These are phyloP conservation scores for Sarocladiaceae sp. DNA, from an alignment of 2,329 filamentous ascomycete genomes.

Conservation along the genomic window DNA sequence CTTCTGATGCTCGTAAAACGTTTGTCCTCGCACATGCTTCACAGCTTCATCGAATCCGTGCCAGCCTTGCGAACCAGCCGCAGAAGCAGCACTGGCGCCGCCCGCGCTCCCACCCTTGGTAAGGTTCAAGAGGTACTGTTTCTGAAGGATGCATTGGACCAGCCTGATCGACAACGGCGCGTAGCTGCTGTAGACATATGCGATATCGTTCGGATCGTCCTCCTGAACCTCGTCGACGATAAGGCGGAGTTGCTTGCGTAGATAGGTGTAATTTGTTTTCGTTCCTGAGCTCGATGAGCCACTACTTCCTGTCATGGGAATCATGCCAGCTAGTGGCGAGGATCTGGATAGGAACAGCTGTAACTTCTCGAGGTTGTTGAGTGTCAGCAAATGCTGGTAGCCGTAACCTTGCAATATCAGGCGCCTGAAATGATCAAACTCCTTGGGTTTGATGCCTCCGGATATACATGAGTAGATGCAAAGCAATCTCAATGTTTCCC, in stretches of 20 bases:
- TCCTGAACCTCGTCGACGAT: conserved; percentile 98
- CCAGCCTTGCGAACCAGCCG: conserved; percentile 74
- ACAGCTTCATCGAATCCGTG: conserved; percentile 89
- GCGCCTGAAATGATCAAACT: conserved; percentile 84
- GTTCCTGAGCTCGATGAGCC: conserved; percentile 49
- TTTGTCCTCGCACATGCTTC: conserved; percentile 81
- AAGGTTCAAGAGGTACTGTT: conserved; percentile 72
- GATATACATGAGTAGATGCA: conserved; percentile 90
- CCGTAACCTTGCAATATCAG: conserved; percentile 90
- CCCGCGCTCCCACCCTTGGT: conserved; percentile 55
- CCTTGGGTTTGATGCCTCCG: conserved; percentile 81
- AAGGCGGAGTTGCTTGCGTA: conserved; percentile 80
- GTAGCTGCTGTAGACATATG: conserved; percentile 98
- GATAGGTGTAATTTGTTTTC: conserved; percentile 85
- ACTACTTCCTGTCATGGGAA: conserved; percentile 60
- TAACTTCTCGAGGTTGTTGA: conserved; percentile 83
- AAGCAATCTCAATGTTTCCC: conserved; percentile 77
- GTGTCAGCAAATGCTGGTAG: conserved; percentile 88
- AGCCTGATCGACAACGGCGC: conserved; percentile 88
- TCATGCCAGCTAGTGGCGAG: conserved; percentile 74
- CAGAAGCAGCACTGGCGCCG: conserved; percentile 25
- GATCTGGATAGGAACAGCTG: conserved; percentile 76
- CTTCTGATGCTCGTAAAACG: conserved; percentile 88
- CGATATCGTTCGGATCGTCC: conserved; percentile 86
- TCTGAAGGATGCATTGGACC: conserved; percentile 90